phyloP scores from a whole-genome alignment of 805 yeast genomes.

The Sungouiella blattae region DNA sequence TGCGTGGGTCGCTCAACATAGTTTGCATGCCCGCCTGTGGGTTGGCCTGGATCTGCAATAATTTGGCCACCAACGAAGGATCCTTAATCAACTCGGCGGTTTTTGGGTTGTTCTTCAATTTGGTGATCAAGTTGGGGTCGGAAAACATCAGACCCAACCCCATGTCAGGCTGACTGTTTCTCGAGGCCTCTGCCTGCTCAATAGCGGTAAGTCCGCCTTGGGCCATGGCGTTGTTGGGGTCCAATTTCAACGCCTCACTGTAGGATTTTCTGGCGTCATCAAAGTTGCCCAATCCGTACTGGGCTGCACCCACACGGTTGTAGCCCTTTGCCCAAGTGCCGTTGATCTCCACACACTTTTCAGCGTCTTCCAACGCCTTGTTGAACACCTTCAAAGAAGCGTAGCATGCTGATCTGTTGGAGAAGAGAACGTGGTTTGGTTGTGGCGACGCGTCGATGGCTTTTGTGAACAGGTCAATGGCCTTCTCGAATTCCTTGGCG shows the following conservation, averaged over 20 bases:
- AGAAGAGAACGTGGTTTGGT: conserved; percentile 89
- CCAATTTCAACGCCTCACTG: conserved; percentile 76
- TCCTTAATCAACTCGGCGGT: conserved; percentile 85
- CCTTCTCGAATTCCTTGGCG: conserved; percentile 77
- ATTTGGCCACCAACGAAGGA: conserved; percentile 74
- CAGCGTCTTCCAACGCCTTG: conserved; percentile 80
- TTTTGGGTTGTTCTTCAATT: conserved; percentile 78
- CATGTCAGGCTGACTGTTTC: conserved; percentile 60
- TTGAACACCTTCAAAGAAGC: conserved; percentile 73
- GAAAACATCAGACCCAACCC: conserved; percentile 76
- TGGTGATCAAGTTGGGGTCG: conserved; percentile 75
- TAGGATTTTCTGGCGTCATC: conserved; percentile 73
- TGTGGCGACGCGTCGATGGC: conserved; percentile 80
- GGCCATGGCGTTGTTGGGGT: conserved; percentile 81
- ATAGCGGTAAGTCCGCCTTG: conserved; percentile 74
- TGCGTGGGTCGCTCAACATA: conserved; percentile 74
- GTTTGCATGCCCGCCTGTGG: conserved; percentile 73
- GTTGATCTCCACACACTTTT: conserved; percentile 75
- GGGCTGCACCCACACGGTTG: conserved; percentile 91
- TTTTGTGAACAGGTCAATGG: conserved; percentile 75
- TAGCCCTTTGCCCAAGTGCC: conserved; percentile 94
- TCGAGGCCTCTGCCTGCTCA: conserved; percentile 52
- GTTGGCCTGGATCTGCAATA: conserved; percentile 56
- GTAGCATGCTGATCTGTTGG: conserved; percentile 90
- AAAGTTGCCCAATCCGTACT: conserved; percentile 76